phyloP scores from a whole-genome alignment of 306 rosid genomes.

The Acmispon strigosus region DNA sequence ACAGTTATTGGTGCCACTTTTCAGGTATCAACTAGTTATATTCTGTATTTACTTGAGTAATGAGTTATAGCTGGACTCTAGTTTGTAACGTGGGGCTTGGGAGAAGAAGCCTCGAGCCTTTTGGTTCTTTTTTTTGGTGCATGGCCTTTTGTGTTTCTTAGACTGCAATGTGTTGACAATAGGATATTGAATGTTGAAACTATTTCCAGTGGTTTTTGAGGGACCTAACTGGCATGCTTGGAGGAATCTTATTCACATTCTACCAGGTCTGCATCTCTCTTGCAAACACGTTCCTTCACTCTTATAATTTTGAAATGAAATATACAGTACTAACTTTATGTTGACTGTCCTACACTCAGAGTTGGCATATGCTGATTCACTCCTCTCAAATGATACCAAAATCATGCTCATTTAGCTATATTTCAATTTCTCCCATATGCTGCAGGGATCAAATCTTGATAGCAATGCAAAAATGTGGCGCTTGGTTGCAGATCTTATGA shows the following conservation, averaged over 20 bases:
- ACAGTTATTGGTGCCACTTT: constrained; percentile 95
- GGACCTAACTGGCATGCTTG: constrained; percentile 96
- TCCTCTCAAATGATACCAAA: neutral
- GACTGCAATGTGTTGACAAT: constrained; percentile 16
- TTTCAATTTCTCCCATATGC: constrained; percentile 3
- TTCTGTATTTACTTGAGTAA: neutral
- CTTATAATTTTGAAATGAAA: constrained; percentile 6
- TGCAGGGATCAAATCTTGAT: constrained; percentile 94
- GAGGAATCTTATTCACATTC: constrained; percentile 93
- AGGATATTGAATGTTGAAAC: constrained; percentile 18
- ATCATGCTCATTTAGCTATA: neutral
- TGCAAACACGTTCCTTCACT: neutral
- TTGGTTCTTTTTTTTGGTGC: neutral
- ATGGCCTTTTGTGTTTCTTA: constrained; percentile 9
- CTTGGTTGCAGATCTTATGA: constrained; percentile 95
- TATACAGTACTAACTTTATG: neutral
- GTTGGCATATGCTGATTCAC: constrained; percentile 4
- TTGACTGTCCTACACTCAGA: neutral
- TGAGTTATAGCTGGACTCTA: neutral
- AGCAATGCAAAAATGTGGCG: constrained; percentile 99
- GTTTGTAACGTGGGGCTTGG: constrained; percentile 8
- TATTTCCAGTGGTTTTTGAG: constrained; percentile 94
- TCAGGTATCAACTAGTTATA: constrained; percentile 53
- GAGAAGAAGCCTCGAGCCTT: constrained; percentile 8
- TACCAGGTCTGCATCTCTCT: constrained; percentile 60